Percentiles rank a stretch among this genome's conserved stretches.
Conservation (phyloP, 352 stramenopile species). For the Phytophthora meadii region DNA sequence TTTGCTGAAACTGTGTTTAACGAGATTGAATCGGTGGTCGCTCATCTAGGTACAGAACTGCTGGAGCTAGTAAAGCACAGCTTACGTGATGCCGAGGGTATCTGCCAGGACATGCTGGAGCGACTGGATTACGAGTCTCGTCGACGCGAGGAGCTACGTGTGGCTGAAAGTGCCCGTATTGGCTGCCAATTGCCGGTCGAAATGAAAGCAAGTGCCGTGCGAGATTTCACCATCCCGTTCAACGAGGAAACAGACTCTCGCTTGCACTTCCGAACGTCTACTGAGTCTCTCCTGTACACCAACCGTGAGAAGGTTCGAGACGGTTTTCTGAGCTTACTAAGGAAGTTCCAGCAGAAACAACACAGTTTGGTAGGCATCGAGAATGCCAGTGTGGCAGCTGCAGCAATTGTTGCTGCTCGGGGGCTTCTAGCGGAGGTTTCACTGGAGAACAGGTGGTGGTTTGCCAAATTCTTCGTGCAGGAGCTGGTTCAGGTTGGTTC, state of each 20-base stretch:
- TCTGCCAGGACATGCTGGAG: slow-evolving; percentile 38
- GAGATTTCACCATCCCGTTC: slow-evolving; percentile 69
- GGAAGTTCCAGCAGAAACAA: slow-evolving; percentile 67
- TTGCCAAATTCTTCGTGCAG: slow-evolving; percentile 76
- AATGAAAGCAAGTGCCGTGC: slow-evolving; percentile 55
- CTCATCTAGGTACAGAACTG: slow-evolving; percentile 41
- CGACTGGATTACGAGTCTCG: slow-evolving; percentile 39
- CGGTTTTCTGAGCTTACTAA: slow-evolving; percentile 59
- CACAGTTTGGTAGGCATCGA: slow-evolving; percentile 57
- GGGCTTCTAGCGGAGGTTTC: slow-evolving; percentile 49
- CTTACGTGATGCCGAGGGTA: slow-evolving; percentile 32
- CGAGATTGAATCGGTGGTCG: slow-evolving; percentile 43
- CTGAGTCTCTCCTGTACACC: slow-evolving; percentile 58
- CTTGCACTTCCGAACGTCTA: slow-evolving; percentile 64
- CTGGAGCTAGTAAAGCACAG: slow-evolving; percentile 33
- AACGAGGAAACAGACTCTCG: slow-evolving; percentile 74
- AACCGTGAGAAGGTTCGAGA: slow-evolving; percentile 79
- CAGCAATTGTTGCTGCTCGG: slow-evolving; percentile 36
- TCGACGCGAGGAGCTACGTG: slow-evolving; percentile 51
- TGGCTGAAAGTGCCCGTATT: slow-evolving; percentile 61
- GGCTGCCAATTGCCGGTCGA: slow-evolving; percentile 62
- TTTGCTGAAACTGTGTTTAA: slow-evolving; percentile 54
- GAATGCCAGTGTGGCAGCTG: slow-evolving; percentile 33
- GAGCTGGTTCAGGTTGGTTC: slow-evolving; percentile 73
- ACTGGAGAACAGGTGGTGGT: slow-evolving; percentile 76